Percentiles rank a stretch among this genome's conserved stretches.
These are phyloP conservation scores for Cyclotella sp. DNA, from an alignment of 108 stramenopile species.

Conservation along the genomic window DNA sequence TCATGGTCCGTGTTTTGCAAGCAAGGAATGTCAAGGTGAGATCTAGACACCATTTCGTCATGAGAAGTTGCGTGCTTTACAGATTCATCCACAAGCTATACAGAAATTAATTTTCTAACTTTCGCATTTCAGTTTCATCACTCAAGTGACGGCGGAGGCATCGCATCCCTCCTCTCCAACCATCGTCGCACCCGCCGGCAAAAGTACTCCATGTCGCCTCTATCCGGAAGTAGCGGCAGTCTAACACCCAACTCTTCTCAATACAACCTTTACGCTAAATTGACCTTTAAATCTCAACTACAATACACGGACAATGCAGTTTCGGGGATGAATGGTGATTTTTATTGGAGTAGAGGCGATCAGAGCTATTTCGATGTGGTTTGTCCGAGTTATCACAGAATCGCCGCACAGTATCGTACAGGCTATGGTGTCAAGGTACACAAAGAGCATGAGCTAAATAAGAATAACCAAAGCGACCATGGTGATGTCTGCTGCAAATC, in stretches of 20 bases:
- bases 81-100: too few relatives aligned
- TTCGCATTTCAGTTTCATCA: conserved; percentile 14
- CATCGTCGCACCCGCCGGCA: conserved; percentile 47
- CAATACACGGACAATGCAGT: conserved; percentile 71
- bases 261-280: conserved; percentile 60
- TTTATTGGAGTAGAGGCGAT: conserved; percentile 77
- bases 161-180: conserved; percentile 32
- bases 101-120: too few relatives aligned
- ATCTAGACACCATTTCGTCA: too few relatives aligned
- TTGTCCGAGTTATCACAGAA: conserved; percentile 43
- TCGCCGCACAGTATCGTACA: too few relatives aligned
- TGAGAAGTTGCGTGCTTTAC: too few relatives aligned
- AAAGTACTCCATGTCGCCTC: conserved; percentile 30
- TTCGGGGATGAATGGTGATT: conserved; percentile 40
- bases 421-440: too few relatives aligned
- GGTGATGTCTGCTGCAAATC: conserved; percentile 2
- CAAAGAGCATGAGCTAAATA: background rate
- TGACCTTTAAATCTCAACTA: conserved; percentile 63
- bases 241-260: conserved; percentile 17
- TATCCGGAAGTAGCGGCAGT: conserved; percentile 31
- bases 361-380: conserved; percentile 84
- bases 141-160: conserved; percentile 27
- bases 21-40: conserved; percentile 71
- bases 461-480: background rate
- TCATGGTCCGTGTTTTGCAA: conserved; percentile 83